Conservation (phyloP, 148 eudicot genomes). For the Camellia lanceoleosa region DNA sequence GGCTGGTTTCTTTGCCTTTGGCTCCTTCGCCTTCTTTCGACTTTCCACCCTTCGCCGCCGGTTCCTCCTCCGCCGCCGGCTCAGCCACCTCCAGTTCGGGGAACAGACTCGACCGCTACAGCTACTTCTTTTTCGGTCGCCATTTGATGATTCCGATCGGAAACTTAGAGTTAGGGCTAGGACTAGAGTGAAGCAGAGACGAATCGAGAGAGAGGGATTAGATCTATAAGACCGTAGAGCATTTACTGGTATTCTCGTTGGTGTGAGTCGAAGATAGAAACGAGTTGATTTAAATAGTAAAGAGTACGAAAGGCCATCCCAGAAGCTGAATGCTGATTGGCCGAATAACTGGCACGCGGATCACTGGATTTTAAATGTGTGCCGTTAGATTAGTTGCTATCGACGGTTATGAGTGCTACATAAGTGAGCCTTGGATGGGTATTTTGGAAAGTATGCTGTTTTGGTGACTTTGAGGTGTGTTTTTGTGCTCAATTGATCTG, state of each 20-base stretch:
- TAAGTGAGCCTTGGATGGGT: constrained; percentile 13
- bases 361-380: constrained; percentile 10
- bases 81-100: constrained; percentile 19
- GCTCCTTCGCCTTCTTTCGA: constrained; percentile 31
- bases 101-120: constrained; percentile 26
- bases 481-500: constrained; percentile 34
- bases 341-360: constrained; percentile 26
- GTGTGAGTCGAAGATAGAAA: constrained; percentile 12
- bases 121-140: constrained; percentile 52
- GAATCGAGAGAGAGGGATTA: background rate
- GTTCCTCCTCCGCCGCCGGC: constrained; percentile 27
- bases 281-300: constrained; percentile 50
- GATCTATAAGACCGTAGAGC: background rate
- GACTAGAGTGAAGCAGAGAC: background rate
- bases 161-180: background rate
- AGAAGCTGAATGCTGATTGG: constrained; percentile 35
- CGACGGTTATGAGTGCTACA: constrained; percentile 34
- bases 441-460: background rate
- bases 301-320: constrained; percentile 17
- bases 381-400: constrained; percentile 42
- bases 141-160: constrained; percentile 24
- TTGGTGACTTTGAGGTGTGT: constrained; percentile 39
- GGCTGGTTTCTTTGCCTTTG: constrained; percentile 32
- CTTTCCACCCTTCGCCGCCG: constrained; percentile 23
- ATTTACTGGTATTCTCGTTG: background rate